These are phyloP conservation scores for Gorgonomyces haynaldii DNA, from an alignment of 192 early-diverging fungal genomes.

Conservation along the genomic window DNA sequence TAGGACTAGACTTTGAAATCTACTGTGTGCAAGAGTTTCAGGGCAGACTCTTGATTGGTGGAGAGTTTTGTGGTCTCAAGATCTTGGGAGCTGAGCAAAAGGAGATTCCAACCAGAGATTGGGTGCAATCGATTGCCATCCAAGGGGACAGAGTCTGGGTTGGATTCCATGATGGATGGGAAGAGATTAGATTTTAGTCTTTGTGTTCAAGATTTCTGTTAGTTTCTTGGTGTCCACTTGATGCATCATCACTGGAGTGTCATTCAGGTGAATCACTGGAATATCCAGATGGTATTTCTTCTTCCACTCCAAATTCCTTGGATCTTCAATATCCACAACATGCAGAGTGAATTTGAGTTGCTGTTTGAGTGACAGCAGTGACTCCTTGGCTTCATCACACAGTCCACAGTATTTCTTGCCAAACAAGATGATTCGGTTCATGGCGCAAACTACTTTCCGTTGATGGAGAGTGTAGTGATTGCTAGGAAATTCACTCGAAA, in stretches of 20 bases:
- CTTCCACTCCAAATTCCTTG: conserved; percentile 22
- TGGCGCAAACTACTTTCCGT: too few relatives aligned
- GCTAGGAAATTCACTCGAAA: too few relatives aligned
- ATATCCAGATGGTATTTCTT: conserved; percentile 34
- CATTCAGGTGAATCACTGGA: conserved; percentile 32
- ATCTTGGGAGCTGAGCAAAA: too few relatives aligned
- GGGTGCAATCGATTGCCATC: too few relatives aligned
- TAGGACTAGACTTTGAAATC: too few relatives aligned
- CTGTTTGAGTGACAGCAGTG: background rate
- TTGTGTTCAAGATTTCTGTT: background rate
- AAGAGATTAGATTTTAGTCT: background rate
- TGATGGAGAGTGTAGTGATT: too few relatives aligned
- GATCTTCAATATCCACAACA: conserved; percentile 27
- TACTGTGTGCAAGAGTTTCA: too few relatives aligned
- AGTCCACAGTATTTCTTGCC: conserved; percentile 29
- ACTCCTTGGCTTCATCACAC: conserved; percentile 28
- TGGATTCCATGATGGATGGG: too few relatives aligned
- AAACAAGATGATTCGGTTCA: conserved; percentile 5
- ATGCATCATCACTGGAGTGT: conserved; percentile 21
- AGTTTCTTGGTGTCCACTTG: conserved; percentile 10
- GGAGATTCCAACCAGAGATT: too few relatives aligned
- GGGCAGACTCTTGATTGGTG: too few relatives aligned
- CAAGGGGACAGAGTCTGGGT: too few relatives aligned
- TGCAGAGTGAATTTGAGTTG: conserved; percentile 14
- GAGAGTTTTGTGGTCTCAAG: too few relatives aligned